Evolutionary conservation across 2,329 filamentous ascomycete genomes (phyloP), one percentile per base, ranked within the genome.

Genomic region (Aspergillus tubingensis): DNA sequence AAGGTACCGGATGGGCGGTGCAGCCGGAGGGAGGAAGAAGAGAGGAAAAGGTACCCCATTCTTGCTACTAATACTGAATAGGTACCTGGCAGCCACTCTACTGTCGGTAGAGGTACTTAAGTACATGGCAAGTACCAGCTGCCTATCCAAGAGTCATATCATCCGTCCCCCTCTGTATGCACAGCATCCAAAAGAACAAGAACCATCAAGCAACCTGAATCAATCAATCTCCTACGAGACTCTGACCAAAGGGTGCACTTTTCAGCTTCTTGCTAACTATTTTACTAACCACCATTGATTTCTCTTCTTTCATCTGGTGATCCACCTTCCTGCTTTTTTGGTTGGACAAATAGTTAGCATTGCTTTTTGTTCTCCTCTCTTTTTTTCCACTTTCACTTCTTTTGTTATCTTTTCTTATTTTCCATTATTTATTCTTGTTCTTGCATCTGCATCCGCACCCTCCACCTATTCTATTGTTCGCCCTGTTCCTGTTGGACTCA

Each of bases 1-100:
- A 50, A 50, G 47, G 53, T 43, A n/a, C 41, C 53, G 53, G 53
- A 47, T 47, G 53, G 53, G 43, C 53, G 53, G 53, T 55, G 43
- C 53, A 44, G 25, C 25, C 25, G 25, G 25, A 27, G 25, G n/a
- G 25, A 36, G 23, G 10, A 30, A 7, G 47, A 27, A 11, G 23
- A 17, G 15, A 50, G 25, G 25, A 50, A 30, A 17, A 23, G 23
- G 44, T 25, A 49, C 44, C 23, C 44, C 44, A n/a, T 49, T 49
- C 27, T 23, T 25, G 17, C 44, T 49, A 13, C 21, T 49, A n/a
- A 27, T 49, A 49, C 44, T 49, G 15, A 49, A 49, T n/a, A 27
- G 19, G 38, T n/a, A 41, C 51, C 19, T 39, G 27, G 30, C 7
- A 41, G 51, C 32, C 23, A 53, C 32, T 43, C 32, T 41, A n/a